A percentile compares a stretch with the other conserved stretches of the same genome.
phyloP scores from a whole-genome alignment of 768 basidiomycete species.

The Lactifluus echinatus region DNA sequence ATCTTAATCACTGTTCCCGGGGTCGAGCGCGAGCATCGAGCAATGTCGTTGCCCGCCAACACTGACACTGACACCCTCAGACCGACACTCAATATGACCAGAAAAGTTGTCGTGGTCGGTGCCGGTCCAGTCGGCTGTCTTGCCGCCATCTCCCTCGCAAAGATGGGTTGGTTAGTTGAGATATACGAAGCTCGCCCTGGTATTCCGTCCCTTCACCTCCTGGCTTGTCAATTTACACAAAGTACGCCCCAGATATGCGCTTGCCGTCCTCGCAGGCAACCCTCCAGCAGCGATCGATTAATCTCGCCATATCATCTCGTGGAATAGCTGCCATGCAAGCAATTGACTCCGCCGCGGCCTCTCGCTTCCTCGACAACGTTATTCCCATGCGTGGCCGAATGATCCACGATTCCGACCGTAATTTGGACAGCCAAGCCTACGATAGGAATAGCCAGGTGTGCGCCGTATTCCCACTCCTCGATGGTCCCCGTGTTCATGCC shows the following conservation, averaged over 20 bases:
- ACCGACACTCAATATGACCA: neutral
- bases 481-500: conserved; percentile 12
- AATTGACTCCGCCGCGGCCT: conserved; percentile 62
- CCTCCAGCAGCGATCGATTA: conserved; percentile 81
- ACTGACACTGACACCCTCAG: neutral
- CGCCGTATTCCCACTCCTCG: conserved; percentile 16
- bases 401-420: conserved; percentile 75
- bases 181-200: conserved; percentile 77
- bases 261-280: conserved; percentile 57
- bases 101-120: conserved; percentile 62
- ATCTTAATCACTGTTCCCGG: no score
- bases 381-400: conserved; percentile 96
- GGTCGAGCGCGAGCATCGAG: neutral
- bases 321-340: conserved; percentile 83
- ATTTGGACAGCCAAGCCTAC: conserved; percentile 75
- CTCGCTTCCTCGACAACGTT: conserved; percentile 62
- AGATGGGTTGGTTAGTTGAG: conserved; percentile 77
- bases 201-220: conserved; percentile 25
- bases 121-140: conserved; percentile 95
- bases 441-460: conserved; percentile 83
- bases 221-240: neutral
- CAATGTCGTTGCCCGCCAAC: neutral
- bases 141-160: conserved; percentile 75
- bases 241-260: conserved; percentile 50
- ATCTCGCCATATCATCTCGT: conserved; percentile 89